phyloP scores from a whole-genome alignment of 768 basidiomycete genomes.

The Fistulinella prunicolor region DNA sequence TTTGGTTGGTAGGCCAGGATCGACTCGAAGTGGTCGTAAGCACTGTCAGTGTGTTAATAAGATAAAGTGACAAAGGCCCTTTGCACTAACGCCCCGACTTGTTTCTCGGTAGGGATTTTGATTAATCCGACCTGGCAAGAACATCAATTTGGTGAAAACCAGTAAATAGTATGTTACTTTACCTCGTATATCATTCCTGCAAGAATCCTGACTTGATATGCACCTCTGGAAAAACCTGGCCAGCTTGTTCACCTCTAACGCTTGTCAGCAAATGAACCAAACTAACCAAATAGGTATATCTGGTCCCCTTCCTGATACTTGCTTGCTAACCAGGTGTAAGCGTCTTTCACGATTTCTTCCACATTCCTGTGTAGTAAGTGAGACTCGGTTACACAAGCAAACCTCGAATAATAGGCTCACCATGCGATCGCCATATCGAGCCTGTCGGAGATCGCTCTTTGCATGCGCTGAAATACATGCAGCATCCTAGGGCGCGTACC shows the following conservation, averaged over 20 bases:
- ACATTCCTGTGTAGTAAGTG: conserved; percentile 28
- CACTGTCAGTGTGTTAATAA: conserved; percentile 3
- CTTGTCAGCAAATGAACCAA: not conserved
- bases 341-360: conserved; percentile 29
- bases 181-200: conserved; percentile 40
- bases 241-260: not conserved
- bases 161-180: not conserved
- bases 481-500: conserved; percentile 31
- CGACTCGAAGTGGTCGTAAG: conserved; percentile 16
- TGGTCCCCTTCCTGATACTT: conserved; percentile 1
- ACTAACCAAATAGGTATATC: not conserved
- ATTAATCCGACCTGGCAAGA: conserved; percentile 30
- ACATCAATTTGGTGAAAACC: not conserved
- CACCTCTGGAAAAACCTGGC: conserved; percentile 40
- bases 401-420: conserved; percentile 15
- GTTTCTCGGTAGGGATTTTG: conserved; percentile 24
- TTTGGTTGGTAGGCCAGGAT: conserved; percentile 15
- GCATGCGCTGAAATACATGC: conserved; percentile 19
- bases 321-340: conserved; percentile 30
- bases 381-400: not conserved
- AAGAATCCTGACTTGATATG: conserved; percentile 37
- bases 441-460: conserved; percentile 14
- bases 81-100: conserved; percentile 22
- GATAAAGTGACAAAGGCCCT: not conserved
- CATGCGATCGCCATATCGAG: conserved; percentile 37